These are phyloP conservation scores for Chenopodium formosanum DNA, from an alignment of 148 eudicot species.

Conservation along the genomic window DNA sequence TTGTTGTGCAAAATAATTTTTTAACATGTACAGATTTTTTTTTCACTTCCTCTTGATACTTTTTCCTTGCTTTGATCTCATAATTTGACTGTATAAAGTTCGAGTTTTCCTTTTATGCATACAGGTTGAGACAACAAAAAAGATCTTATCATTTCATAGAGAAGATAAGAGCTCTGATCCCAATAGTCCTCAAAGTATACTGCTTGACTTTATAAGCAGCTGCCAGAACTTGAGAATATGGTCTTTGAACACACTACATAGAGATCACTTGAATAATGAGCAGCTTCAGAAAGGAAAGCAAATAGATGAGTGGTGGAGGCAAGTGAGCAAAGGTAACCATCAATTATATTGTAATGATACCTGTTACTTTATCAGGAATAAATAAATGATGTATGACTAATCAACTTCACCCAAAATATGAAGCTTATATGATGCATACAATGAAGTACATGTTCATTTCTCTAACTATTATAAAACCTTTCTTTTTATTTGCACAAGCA, in stretches of 20 bases:
- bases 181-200: slow-evolving; percentile 69
- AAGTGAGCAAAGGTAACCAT: slow-evolving; percentile 76
- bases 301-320: slow-evolving; percentile 99
- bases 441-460: too few species aligned
- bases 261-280: slow-evolving; percentile 80
- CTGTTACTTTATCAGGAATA: not conserved
- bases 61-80: slow-evolving; percentile 8
- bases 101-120: slow-evolving; percentile 14
- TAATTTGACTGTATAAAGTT: slow-evolving; percentile 6
- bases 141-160: slow-evolving; percentile 80
- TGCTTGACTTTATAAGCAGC: slow-evolving; percentile 95
- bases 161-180: slow-evolving; percentile 83
- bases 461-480: too few species aligned
- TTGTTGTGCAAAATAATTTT: not conserved
- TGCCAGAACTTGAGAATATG: slow-evolving; percentile 88
- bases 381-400: too few species aligned
- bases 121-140: slow-evolving; percentile 83
- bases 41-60: not conserved
- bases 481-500: too few species aligned
- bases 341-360: not conserved
- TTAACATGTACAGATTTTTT: not conserved
- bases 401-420: too few species aligned
- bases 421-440: too few species aligned
- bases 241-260: slow-evolving; percentile 70
- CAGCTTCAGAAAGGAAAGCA: slow-evolving; percentile 98